Percentiles rank a stretch among this genome's conserved stretches.
Conservation (phyloP, 2,329 filamentous ascomycete species). For the Alternaria angustiovoidea region DNA sequence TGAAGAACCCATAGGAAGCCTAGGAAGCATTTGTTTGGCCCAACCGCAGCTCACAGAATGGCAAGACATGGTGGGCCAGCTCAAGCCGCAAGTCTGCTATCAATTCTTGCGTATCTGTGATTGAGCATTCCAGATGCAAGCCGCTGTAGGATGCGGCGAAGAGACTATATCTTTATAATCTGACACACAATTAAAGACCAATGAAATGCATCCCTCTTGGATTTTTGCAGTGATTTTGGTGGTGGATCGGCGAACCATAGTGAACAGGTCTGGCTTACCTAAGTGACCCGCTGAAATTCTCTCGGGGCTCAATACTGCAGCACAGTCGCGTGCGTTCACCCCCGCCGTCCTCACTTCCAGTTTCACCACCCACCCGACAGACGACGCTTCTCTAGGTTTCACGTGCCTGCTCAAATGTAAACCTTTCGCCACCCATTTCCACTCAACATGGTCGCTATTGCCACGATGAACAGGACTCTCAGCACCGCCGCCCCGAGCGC, state of each 20-base stretch:
- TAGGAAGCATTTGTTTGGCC: background rate
- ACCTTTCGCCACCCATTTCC: slow-evolving; percentile 14
- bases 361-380: slow-evolving; percentile 18
- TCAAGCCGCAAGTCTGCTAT: background rate
- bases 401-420: slow-evolving; percentile 40
- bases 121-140: background rate
- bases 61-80: background rate
- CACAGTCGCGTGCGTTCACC: slow-evolving; percentile 26
- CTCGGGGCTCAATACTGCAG: slow-evolving; percentile 9
- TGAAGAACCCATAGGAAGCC: background rate
- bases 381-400: background rate
- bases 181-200: background rate
- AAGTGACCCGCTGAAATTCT: slow-evolving; percentile 24
- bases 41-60: background rate
- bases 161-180: background rate
- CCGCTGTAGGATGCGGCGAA: background rate
- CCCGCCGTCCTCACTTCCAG: slow-evolving; percentile 19
- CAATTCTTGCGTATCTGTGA: background rate
- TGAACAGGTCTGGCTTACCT: slow-evolving; percentile 16
- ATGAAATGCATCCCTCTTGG: background rate
- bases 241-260: slow-evolving; percentile 3
- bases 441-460: slow-evolving; percentile 51
- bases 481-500: slow-evolving; percentile 41
- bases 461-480: slow-evolving; percentile 38
- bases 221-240: background rate